A percentile compares a stretch with the other conserved stretches of the same genome.
Conservation (phyloP, 2,329 filamentous ascomycete genomes). For the Cryphonectria naterciae region DNA sequence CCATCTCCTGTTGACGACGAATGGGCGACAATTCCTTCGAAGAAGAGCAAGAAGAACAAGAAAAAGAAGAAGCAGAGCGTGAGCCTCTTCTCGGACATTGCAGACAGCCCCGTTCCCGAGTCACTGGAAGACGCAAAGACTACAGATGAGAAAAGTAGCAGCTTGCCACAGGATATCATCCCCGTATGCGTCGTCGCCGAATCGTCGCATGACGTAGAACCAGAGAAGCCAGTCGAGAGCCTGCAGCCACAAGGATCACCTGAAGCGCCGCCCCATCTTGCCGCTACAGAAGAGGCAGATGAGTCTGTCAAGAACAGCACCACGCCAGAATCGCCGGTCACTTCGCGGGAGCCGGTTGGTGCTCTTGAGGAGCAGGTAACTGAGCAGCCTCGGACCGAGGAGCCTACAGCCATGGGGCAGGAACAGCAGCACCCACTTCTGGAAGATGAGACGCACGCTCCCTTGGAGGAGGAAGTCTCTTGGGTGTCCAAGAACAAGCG, state of each 20-base stretch:
- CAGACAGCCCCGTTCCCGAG: constrained; percentile 27
- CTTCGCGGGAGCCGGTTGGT: background rate
- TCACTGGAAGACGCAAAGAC: constrained; percentile 20
- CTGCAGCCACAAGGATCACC: background rate
- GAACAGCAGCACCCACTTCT: constrained; percentile 8
- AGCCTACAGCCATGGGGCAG: background rate
- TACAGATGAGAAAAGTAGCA: constrained; percentile 15
- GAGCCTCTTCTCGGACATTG: constrained; percentile 30
- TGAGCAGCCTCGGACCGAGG: background rate
- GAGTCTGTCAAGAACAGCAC: background rate
- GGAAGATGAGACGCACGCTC: constrained; percentile 28
- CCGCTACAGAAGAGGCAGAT: background rate
- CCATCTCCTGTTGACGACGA: constrained; percentile 29
- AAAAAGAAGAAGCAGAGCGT: constrained; percentile 38
- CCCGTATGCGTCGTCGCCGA: background rate
- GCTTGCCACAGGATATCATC: background rate
- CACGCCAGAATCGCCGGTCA: background rate
- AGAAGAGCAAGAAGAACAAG: constrained; percentile 39
- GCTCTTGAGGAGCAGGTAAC: background rate
- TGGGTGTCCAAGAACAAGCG: constrained; percentile 32
- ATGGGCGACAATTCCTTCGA: constrained; percentile 30
- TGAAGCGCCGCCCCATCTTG: background rate
- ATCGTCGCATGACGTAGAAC: background rate
- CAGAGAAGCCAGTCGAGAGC: background rate
- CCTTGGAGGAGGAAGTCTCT: constrained; percentile 31